A percentile compares a stretch with the other conserved stretches of the same genome.
These are phyloP conservation scores for Cicer cuneatum DNA, from an alignment of 306 rosid species.

Conservation along the genomic window DNA sequence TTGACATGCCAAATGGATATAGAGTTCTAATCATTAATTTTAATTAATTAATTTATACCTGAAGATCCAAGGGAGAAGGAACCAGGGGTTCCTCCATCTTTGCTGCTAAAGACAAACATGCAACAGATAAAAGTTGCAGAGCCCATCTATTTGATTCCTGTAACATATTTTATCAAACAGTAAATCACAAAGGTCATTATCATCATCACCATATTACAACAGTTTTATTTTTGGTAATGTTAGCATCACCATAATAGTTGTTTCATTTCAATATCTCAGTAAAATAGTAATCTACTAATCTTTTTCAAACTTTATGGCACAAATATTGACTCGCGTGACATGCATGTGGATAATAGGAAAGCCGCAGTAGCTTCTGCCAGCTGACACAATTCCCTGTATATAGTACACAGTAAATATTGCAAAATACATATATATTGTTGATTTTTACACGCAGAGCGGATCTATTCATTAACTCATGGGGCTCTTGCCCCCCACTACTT, in stretches of 20 bases:
- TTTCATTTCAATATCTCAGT: not conserved
- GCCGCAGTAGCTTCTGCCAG: conserved; percentile 18
- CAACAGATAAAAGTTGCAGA: conserved; percentile 83
- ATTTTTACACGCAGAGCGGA: too few relatives aligned
- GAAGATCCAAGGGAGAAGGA: conserved; percentile 89
- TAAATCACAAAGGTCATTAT: not conserved
- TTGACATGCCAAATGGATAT: conserved; percentile 19
- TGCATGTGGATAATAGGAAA: conserved; percentile 42
- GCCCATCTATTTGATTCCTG: conserved; percentile 91
- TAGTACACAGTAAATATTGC: not conserved
- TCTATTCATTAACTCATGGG: too few relatives aligned
- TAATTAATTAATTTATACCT: conserved; percentile 58
- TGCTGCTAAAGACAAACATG: conserved; percentile 96
- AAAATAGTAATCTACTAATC: not conserved
- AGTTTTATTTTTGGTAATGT: too few relatives aligned
- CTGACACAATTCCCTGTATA: conserved; percentile 9
- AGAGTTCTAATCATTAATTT: not conserved
- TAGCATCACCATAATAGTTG: not conserved
- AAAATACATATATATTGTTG: too few relatives aligned
- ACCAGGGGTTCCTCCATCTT: conserved; percentile 98
- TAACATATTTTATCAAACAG: conserved; percentile 37
- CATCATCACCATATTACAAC: not conserved
- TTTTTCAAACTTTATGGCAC: not conserved
- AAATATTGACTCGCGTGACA: conserved; percentile 32
- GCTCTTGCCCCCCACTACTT: too few relatives aligned